Base-by-base conservation (phyloP, 345 rosid genomes). In the Populus ilicifolia region DNA sequence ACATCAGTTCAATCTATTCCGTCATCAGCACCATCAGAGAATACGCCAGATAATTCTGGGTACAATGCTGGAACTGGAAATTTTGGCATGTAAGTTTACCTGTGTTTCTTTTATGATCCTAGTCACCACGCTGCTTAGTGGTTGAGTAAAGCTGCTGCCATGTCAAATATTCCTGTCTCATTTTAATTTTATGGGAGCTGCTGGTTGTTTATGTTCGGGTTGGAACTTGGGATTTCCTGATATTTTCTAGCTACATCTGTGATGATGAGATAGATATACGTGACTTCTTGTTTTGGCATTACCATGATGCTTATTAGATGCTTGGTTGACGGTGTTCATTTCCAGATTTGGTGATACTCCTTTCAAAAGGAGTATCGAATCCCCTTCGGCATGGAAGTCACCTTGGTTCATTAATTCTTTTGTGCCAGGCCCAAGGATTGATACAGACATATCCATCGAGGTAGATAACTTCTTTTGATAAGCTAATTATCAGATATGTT, bases 361-460 rank as follows among this genome's bases (percentile, higher is more conserved):
- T 39, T 90, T 92, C 78, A 88, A 81, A 81, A 88, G 96, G 85
- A 89, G 93, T 74, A 81, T 94, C 13, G 98, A 96, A 78, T 96
- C 99, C 54, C 99, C 97, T 67, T 94, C 97, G 30, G 98, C 95
- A 44, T 96, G 99, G 99, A 96, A 91, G 80, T 96, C 99, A 16
- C 99, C 99, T 54, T 90, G 95, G 93, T 96, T 90, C 78, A 70
- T 96, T 16, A 92, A 92, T 84, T 85, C 97, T 67, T 87, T 96
- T 75, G 77, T 90, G 54, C 92, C 93, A 18, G 97, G 97, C 68
- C 92, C 98, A 73, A 88, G 92, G 81, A 75, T 92, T 80, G 90
- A 91, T 75, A 93, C 98, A 72, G 97, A 95, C 0, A 86, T 95
- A 83, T 87, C 98, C 25, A 88, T 93, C 38, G 99, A 96, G 96